A percentile compares a stretch with the other conserved stretches of the same genome.
Conservation (phyloP, 495 filamentous ascomycete species). For the Penicillium simplicissimum region DNA sequence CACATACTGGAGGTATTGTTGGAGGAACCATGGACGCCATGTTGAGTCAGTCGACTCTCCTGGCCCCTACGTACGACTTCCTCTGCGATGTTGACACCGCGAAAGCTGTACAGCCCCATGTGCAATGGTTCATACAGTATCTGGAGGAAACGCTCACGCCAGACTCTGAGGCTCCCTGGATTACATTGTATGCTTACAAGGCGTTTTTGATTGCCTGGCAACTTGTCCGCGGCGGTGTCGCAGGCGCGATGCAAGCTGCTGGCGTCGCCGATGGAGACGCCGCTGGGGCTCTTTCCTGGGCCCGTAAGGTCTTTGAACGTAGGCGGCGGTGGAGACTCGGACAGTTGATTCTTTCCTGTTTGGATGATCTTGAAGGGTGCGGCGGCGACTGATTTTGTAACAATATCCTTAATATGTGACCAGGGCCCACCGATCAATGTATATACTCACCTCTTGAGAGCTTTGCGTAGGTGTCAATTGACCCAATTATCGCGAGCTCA, state of each 20-base stretch:
- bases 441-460: neutral
- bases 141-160: conserved; percentile 23
- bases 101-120: conserved; percentile 32
- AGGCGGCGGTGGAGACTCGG: conserved; percentile 31
- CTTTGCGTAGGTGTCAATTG: no score
- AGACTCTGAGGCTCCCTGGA: conserved; percentile 35
- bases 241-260: conserved; percentile 33
- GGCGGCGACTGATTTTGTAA: neutral
- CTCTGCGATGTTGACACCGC: conserved; percentile 29
- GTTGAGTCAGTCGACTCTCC: conserved; percentile 29
- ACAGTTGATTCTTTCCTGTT: conserved; percentile 31
- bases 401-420: neutral
- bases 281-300: conserved; percentile 33
- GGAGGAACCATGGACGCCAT: conserved; percentile 33
- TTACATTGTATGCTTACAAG: conserved; percentile 39
- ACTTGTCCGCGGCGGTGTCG: conserved; percentile 25
- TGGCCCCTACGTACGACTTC: conserved; percentile 29
- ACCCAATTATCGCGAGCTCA: no score
- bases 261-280: conserved; percentile 32
- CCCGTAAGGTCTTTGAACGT: conserved; percentile 30
- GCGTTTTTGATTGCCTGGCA: conserved; percentile 44
- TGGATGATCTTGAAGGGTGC: conserved; percentile 19
- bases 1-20: conserved; percentile 38
- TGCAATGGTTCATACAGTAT: conserved; percentile 42
- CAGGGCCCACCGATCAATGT: neutral